Base-by-base conservation (phyloP, 2,329 filamentous ascomycete genomes). In the Dothidotthia symphoricarpi region DNA sequence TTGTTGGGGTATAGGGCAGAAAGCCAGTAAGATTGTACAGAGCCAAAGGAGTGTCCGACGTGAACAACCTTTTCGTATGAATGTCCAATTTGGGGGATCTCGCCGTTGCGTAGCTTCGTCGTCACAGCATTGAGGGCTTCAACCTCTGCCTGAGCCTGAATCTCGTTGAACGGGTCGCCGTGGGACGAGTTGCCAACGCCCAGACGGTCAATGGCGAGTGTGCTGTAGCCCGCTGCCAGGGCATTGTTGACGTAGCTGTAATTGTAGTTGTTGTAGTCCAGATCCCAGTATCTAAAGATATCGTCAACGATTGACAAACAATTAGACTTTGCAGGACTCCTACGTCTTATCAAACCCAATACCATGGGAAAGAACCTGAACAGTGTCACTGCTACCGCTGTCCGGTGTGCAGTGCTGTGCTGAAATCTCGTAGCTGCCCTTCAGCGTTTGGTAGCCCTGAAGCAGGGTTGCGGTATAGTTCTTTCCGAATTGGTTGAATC, bases 21-120 rank as follows among this genome's bases (percentile, higher is more conserved):
- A 14, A 85, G 68, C 31, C 66, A 71, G 61, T 80, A 82, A 2
- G 74, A 76, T 49, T 80, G 76, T 5, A 74, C 64, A 0, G 79
- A 80, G 22, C 82, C 82, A 49, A 81, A 85, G 0, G 76, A 81
- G 67, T 85, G 81, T 10, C 81, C 82, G 12, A 82, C 70, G 56
- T 85, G 81, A 7, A 81, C 67, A 16, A 79, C 65, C 52, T 75
- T 70, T 7, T 63, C 35, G 49, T 68, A 72, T 3, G 45, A 28
- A 31, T 59, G 48, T 17, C 56, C 56, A n/a, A 76, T 59, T 14
- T 66, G 63, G 0, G 67, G 56, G 16, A 83, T 64, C 0, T 55
- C 51, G 31, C 75, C 74, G 1, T 59, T 51, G 19, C 75, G 74
- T 2, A 80, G 66, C 45, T 67, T 63, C 9, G 58, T 57, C 0